phyloP scores from a whole-genome alignment of 108 stramenopile genomes.

The Aurantiochytrium sp. region DNA sequence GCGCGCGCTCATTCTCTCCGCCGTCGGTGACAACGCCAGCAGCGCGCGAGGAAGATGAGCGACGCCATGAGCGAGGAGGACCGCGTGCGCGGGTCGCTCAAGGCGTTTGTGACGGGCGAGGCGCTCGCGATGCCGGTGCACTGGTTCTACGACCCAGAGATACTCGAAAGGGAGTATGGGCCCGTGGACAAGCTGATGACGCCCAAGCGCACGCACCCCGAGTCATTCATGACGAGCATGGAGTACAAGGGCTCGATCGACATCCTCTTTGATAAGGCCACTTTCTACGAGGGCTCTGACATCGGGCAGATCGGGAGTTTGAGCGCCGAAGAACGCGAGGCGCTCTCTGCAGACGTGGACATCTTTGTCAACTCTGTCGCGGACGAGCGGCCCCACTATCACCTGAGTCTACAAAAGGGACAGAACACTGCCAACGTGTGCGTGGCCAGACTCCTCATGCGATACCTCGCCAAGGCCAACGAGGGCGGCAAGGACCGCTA shows the following conservation, averaged over 20 bases:
- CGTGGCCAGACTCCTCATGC: constrained; percentile 35
- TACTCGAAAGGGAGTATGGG: constrained; percentile 37
- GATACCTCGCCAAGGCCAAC: constrained; percentile 38
- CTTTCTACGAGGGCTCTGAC: constrained; percentile 32
- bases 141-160: constrained; percentile 73
- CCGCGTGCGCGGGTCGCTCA: constrained; percentile 41
- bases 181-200: constrained; percentile 28
- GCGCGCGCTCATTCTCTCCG: too few relatives aligned
- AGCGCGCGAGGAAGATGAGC: too few relatives aligned
- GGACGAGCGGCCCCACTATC: constrained; percentile 42
- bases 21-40: too few relatives aligned
- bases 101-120: constrained; percentile 67
- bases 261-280: constrained; percentile 43
- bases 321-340: constrained; percentile 17
- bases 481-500: constrained; percentile 30
- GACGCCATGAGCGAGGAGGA: too few relatives aligned
- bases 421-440: constrained; percentile 45
- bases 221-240: constrained; percentile 45
- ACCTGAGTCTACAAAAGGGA: constrained; percentile 36
- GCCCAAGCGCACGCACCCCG: constrained; percentile 31
- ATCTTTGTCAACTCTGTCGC: constrained; percentile 31
- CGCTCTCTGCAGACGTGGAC: constrained; percentile 37
- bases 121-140: constrained; percentile 75
- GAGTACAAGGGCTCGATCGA: constrained; percentile 36
- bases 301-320: background rate